Percentiles rank a stretch among this genome's conserved stretches.
These are phyloP conservation scores for Emiliania huxleyi DNA, from an alignment of 78 protist genomes.

Conservation along the genomic window DNA sequence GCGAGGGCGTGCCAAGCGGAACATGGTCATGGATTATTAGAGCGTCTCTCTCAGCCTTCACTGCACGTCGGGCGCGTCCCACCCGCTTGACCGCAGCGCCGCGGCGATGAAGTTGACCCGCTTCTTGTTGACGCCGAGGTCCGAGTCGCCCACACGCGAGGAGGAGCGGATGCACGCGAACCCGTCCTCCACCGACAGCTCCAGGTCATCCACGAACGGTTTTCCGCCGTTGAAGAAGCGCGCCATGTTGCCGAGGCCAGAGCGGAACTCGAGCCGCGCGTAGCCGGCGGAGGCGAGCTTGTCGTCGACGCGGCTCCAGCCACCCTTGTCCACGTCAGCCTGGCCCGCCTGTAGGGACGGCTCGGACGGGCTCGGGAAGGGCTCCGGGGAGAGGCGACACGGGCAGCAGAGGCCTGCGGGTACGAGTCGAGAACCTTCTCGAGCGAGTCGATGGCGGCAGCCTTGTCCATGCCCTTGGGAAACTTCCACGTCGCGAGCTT, in stretches of 20 bases:
- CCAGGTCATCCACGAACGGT: neutral
- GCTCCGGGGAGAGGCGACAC: too few species aligned
- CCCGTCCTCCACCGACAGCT: neutral
- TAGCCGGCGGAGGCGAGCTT: neutral
- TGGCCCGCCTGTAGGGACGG: neutral
- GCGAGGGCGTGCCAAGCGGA: too few species aligned
- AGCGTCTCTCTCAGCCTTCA: too few species aligned
- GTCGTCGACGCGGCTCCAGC: neutral
- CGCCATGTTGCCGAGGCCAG: neutral
- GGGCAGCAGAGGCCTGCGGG: neutral
- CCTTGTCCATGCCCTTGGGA: neutral
- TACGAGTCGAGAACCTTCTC: neutral
- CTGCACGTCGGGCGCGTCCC: neutral
- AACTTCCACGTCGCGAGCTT: neutral
- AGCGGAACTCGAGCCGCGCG: neutral
- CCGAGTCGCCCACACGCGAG: neutral
- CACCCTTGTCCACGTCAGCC: neutral
- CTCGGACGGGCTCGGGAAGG: too few species aligned
- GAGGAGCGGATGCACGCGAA: neutral
- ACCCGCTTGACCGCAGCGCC: neutral
- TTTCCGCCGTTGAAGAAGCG: neutral
- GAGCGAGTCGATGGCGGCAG: neutral
- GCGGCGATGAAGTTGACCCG: neutral
- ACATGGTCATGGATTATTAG: too few species aligned
- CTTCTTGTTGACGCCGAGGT: neutral